Evolutionary conservation across 2,329 filamentous ascomycete genomes (phyloP).

Genomic region (Cladorrhinum sp.): DNA sequence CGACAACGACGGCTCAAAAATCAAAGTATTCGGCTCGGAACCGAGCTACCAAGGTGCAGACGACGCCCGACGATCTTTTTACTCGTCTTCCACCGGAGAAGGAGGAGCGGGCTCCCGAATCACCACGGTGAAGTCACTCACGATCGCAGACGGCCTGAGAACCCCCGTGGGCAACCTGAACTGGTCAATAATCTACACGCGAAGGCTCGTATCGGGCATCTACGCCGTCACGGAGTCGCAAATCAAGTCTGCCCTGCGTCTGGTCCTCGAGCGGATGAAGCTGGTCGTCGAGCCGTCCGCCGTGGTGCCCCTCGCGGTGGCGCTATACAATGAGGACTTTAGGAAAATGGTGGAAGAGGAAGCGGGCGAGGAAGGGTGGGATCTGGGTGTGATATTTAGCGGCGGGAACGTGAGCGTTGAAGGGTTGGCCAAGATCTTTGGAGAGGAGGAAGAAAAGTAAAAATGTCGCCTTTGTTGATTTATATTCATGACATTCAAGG

Average conservation of each 20-base stretch:
- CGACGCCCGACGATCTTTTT: slow-evolving; percentile 72
- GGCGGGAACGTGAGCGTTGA: slow-evolving; percentile 60
- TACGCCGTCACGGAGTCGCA: slow-evolving; percentile 76
- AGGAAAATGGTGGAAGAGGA: slow-evolving; percentile 65
- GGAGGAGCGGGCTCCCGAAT: slow-evolving; percentile 68
- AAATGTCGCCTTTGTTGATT: too few species aligned
- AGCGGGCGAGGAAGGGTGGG: slow-evolving; percentile 71
- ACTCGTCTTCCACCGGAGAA: slow-evolving; percentile 23
- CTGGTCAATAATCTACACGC: slow-evolving; percentile 73
- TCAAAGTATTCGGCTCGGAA: slow-evolving; percentile 81
- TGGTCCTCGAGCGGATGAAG: slow-evolving; percentile 87
- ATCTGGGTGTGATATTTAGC: slow-evolving; percentile 58
- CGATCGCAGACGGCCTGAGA: slow-evolving; percentile 83
- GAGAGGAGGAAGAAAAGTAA: neutral
- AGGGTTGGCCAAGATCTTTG: slow-evolving; percentile 51
- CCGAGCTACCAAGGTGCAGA: slow-evolving; percentile 80
- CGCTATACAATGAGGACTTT: slow-evolving; percentile 84
- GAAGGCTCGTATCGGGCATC: slow-evolving; percentile 66
- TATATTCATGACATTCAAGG: too few species aligned
- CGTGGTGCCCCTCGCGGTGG: slow-evolving; percentile 78
- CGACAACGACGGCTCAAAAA: slow-evolving; percentile 59
- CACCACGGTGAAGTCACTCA: slow-evolving; percentile 67
- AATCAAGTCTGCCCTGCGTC: slow-evolving; percentile 70
- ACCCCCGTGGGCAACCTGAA: slow-evolving; percentile 76
- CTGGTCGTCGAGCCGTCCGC: slow-evolving; percentile 85